Evolutionary conservation across 352 stramenopile genomes (phyloP).

Genomic region (Phytopythium delawarense): DNA sequence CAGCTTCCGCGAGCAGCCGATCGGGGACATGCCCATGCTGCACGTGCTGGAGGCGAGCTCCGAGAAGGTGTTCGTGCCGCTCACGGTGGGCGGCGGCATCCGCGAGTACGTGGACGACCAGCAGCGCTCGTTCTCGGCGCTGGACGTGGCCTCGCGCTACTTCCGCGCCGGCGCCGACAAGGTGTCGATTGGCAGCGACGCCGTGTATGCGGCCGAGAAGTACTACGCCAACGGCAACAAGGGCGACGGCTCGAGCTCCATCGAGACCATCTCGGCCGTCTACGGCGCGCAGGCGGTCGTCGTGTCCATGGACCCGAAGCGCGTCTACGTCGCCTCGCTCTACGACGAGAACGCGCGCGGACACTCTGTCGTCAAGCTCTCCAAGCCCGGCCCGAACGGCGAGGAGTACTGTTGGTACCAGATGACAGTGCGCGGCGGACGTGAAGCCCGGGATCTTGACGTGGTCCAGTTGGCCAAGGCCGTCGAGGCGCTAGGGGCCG

Average conservation of each 20-base stretch:
- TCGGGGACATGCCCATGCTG: conserved; percentile 97
- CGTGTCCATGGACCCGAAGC: conserved; percentile 95
- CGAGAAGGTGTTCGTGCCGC: conserved; percentile 95
- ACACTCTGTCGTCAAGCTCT: conserved; percentile 65
- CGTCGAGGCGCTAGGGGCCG: conserved; percentile 92
- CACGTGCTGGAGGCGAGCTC: conserved; percentile 94
- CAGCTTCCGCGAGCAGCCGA: conserved; percentile 95
- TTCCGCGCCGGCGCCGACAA: conserved; percentile 99
- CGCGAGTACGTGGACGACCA: conserved; percentile 93
- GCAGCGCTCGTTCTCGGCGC: conserved; percentile 82
- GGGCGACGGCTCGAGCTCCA: conserved; percentile 82
- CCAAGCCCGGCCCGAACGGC: conserved; percentile 87
- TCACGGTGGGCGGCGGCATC: conserved; percentile 98
- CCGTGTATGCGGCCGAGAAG: conserved; percentile 92
- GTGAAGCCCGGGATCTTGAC: conserved; percentile 89
- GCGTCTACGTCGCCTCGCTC: conserved; percentile 81
- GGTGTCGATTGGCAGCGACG: conserved; percentile 96
- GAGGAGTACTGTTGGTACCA: conserved; percentile 97
- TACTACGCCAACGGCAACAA: conserved; percentile 76
- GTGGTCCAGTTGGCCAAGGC: conserved; percentile 83
- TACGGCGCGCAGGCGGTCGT: conserved; percentile 98
- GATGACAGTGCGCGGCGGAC: conserved; percentile 95
- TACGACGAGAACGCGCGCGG: conserved; percentile 59
- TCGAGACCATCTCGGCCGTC: conserved; percentile 95
- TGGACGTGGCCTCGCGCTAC: conserved; percentile 95